phyloP scores from a whole-genome alignment of 345 rosid genomes.

The Cardamine chenopodiifolia region DNA sequence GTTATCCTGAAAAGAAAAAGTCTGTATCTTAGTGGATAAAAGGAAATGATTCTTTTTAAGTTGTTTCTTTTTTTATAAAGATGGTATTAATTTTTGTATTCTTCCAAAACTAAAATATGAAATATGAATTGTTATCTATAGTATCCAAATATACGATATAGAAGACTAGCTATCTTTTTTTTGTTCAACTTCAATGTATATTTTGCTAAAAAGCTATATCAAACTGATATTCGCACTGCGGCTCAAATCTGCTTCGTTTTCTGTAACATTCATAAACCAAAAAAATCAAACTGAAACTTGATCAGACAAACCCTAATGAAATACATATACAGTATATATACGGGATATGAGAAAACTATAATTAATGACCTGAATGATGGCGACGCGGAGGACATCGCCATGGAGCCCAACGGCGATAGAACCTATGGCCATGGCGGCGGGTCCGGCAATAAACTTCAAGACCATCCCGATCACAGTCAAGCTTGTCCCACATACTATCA shows the following conservation, averaged over 20 bases:
- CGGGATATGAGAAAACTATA: not conserved
- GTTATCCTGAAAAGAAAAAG: not conserved
- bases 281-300: not conserved
- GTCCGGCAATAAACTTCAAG: conserved; percentile 68
- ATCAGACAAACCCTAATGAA: not conserved
- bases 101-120: not conserved
- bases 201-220: too few species aligned
- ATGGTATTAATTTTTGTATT: not conserved
- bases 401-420: conserved; percentile 64
- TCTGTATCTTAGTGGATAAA: conserved; percentile 4
- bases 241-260: not conserved
- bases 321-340: not conserved
- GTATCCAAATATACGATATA: too few species aligned
- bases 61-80: too few species aligned
- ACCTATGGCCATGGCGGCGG: conserved; percentile 75
- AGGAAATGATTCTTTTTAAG: not conserved
- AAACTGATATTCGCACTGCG: not conserved
- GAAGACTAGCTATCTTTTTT: too few species aligned
- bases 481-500: conserved; percentile 71
- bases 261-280: not conserved
- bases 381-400: conserved; percentile 70
- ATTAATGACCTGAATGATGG: conserved; percentile 64
- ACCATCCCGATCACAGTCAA: conserved; percentile 61
- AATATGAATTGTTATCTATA: too few species aligned
- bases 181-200: not conserved